These are phyloP conservation scores for Pisolithus thermaeus DNA, from an alignment of 1,284 basidiomycete genomes.

Conservation along the genomic window DNA sequence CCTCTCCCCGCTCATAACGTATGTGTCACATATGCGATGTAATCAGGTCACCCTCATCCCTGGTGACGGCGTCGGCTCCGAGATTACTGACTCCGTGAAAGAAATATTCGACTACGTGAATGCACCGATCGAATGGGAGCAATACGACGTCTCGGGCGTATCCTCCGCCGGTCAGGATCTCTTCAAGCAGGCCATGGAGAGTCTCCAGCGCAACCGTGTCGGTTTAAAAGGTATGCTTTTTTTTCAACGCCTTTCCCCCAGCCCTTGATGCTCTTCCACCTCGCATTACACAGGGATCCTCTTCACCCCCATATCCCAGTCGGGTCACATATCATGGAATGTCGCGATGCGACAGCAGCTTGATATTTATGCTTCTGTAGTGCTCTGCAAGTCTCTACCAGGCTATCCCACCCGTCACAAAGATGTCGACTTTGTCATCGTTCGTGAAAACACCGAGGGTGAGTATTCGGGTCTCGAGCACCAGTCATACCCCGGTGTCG, in stretches of 20 bases:
- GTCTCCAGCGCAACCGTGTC: conserved; percentile 93
- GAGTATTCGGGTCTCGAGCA: conserved; percentile 99
- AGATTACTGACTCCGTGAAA: conserved; percentile 98
- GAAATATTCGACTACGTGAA: conserved; percentile 98
- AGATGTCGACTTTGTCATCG: conserved; percentile 98
- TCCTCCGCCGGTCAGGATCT: conserved; percentile 90
- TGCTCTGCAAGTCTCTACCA: conserved; percentile 97
- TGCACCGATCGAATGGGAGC: conserved; percentile 99
- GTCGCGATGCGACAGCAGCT: conserved; percentile 99
- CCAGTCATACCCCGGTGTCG: conserved; percentile 97
- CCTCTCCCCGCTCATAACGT: conserved; percentile 12
- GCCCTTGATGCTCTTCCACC: conserved; percentile 1
- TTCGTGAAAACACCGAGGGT: conserved; percentile 99
- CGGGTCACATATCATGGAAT: conserved; percentile 99
- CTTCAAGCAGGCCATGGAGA: conserved; percentile 98
- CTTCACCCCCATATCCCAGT: conserved; percentile 96
- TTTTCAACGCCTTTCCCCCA: background rate
- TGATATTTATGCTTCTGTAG: conserved; percentile 98
- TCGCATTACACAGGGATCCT: conserved; percentile 70
- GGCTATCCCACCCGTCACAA: conserved; percentile 95
- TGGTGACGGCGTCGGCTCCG: conserved; percentile 94
- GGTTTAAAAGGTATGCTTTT: conserved; percentile 85
- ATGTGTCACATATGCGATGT: background rate
- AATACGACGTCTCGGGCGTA: conserved; percentile 97
- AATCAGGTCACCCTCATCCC: conserved; percentile 86